Percentiles rank a stretch among this genome's conserved stretches.
Evolutionary conservation across 805 yeast genomes (phyloP).

Genomic region (Suhomyces xylopsoci): DNA sequence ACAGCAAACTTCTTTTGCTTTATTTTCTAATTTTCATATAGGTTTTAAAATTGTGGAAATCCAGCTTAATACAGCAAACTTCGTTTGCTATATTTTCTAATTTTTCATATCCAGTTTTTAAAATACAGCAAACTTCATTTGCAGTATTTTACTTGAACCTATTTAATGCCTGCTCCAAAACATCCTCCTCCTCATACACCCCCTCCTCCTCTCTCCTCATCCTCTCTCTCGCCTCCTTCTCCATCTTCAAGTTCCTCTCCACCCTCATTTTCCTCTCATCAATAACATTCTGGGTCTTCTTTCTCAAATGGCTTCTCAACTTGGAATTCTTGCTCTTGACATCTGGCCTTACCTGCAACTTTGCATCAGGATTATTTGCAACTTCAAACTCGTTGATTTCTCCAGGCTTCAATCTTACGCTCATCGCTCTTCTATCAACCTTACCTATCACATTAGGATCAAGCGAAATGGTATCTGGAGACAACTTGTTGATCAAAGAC

Average conservation of each 20-base stretch:
- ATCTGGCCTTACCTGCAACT: slow-evolving; percentile 61
- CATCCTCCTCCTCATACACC: slow-evolving; percentile 50
- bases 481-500: slow-evolving; percentile 76
- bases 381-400: slow-evolving; percentile 44
- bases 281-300: slow-evolving; percentile 78
- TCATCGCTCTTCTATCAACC: slow-evolving; percentile 67
- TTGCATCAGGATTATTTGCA: slow-evolving; percentile 34
- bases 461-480: slow-evolving; percentile 87
- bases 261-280: slow-evolving; percentile 80
- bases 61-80: no score
- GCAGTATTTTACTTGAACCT: slow-evolving; percentile 50
- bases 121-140: no score
- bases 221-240: slow-evolving; percentile 66
- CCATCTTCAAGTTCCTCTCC: slow-evolving; percentile 69
- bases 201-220: slow-evolving; percentile 45
- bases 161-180: slow-evolving; percentile 46
- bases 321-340: slow-evolving; percentile 81
- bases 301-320: slow-evolving; percentile 73
- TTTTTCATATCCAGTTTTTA: no score
- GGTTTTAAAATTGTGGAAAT: no score
- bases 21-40: no score
- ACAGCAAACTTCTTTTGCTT: no score
- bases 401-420: slow-evolving; percentile 60
- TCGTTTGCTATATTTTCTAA: no score
- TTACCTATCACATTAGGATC: slow-evolving; percentile 88